Conservation (phyloP, 305 asterid genomes). For the Petunia hybrid region DNA sequence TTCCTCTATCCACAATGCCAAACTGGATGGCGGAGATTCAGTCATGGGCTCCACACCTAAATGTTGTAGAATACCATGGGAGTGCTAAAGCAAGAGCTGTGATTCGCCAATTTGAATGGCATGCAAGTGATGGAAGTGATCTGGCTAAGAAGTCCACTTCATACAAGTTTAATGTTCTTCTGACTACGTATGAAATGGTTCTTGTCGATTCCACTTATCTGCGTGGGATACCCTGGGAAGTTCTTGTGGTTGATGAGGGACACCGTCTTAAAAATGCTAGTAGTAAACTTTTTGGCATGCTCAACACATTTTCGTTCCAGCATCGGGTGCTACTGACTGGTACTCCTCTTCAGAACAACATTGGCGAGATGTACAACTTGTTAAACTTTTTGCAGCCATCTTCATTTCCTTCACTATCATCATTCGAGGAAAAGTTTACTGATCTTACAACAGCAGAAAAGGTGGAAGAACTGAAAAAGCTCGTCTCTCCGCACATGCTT, state of each 20-base stretch:
- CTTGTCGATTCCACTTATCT: constrained; percentile 76
- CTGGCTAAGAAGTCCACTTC: constrained; percentile 62
- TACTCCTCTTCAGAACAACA: constrained; percentile 98
- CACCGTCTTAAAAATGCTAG: constrained; percentile 92
- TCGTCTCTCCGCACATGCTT: constrained; percentile 99
- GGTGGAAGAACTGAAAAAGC: constrained; percentile 97
- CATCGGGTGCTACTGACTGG: constrained; percentile 96
- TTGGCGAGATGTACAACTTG: constrained; percentile 97
- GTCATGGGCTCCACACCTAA: constrained; percentile 93
- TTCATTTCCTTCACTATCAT: constrained; percentile 88
- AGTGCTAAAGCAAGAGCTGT: constrained; percentile 77
- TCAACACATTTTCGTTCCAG: constrained; percentile 90
- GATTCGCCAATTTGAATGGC: constrained; percentile 97
- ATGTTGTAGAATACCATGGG: constrained; percentile 98
- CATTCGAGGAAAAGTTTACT: constrained; percentile 90
- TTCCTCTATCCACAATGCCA: constrained; percentile 99
- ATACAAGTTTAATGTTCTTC: constrained; percentile 86
- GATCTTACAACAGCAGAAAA: constrained; percentile 93
- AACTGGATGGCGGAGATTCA: constrained; percentile 98
- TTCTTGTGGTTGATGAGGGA: constrained; percentile 99
- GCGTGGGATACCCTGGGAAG: constrained; percentile 99
- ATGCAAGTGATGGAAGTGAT: constrained; percentile 60
- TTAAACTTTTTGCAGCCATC: constrained; percentile 91
- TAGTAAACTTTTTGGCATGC: constrained; percentile 89
- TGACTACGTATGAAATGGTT: constrained; percentile 98